These are phyloP conservation scores for Trametes pubescens DNA, from an alignment of 1,284 basidiomycete genomes.

Conservation along the genomic window DNA sequence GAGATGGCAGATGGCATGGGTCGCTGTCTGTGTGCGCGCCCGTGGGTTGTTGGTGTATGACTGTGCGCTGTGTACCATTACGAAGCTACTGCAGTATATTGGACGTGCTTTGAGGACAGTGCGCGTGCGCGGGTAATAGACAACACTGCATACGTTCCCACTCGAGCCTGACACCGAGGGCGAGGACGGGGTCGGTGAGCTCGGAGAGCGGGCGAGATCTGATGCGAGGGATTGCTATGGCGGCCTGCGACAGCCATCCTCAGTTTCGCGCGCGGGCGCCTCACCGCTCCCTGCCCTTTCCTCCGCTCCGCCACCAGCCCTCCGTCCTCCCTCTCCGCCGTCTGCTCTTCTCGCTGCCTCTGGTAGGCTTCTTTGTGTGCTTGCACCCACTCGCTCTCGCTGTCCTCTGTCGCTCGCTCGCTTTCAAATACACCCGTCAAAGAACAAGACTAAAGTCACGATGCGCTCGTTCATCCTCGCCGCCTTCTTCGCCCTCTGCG, in stretches of 20 bases:
- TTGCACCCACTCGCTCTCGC: constrained; percentile 15
- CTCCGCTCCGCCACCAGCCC: constrained; percentile 19
- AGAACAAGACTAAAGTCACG: not conserved
- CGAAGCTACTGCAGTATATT: constrained; percentile 9
- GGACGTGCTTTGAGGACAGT: constrained; percentile 6
- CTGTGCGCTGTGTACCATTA: constrained; percentile 18
- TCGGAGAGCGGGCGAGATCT: constrained; percentile 6
- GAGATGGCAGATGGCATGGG: not conserved
- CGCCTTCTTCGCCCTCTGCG: constrained; percentile 34
- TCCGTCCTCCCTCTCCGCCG: constrained; percentile 6
- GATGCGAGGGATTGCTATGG: constrained; percentile 31
- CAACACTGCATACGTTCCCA: not conserved
- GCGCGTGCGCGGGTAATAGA: not conserved
- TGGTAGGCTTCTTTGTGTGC: constrained; percentile 27
- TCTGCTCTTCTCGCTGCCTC: constrained; percentile 25
- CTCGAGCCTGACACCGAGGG: not conserved
- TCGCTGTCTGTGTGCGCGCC: not conserved
- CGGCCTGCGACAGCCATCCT: constrained; percentile 1
- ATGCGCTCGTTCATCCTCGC: constrained; percentile 26
- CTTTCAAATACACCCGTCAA: constrained; percentile 18
- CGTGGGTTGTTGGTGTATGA: constrained; percentile 5
- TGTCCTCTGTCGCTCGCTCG: constrained; percentile 12
- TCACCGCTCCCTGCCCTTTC: not conserved
- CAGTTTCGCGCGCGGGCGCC: not conserved
- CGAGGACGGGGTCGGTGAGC: not conserved